Evolutionary conservation across 2,329 filamentous ascomycete genomes (phyloP).

Genomic region (Cercospora berteroae): DNA sequence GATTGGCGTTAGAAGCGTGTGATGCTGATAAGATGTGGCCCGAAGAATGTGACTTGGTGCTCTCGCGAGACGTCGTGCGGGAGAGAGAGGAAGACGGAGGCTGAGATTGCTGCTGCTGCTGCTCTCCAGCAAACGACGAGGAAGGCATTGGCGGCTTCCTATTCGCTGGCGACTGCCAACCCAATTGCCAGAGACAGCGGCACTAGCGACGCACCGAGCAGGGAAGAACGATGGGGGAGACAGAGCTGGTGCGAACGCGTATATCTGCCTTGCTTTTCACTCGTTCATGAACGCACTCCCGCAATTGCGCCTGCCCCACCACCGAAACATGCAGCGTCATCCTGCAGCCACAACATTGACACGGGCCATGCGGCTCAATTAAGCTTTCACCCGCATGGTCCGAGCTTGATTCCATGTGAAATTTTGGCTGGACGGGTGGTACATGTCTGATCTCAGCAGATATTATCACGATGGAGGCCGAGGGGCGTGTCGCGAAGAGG

Average conservation of each 20-base stretch:
- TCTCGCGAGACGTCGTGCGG: background rate
- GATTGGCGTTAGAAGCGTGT: conserved; percentile 30
- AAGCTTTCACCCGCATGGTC: background rate
- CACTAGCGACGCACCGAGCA: conserved; percentile 4
- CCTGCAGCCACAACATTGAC: background rate
- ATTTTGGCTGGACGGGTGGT: background rate
- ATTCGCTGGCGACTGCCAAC: background rate
- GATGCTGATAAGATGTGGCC: conserved; percentile 49
- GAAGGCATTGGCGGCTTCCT: conserved; percentile 11
- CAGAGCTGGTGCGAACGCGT: background rate
- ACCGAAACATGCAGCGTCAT: background rate
- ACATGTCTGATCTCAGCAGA: background rate
- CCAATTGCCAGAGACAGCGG: background rate
- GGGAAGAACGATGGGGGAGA: conserved; percentile 11
- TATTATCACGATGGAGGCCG: conserved; percentile 17
- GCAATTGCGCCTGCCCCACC: background rate
- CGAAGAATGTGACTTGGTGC: conserved; percentile 30
- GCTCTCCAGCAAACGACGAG: background rate
- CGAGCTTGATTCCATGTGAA: conserved; percentile 3
- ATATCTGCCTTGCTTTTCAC: background rate
- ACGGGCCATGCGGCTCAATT: conserved; percentile 6
- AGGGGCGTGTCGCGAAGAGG: conserved; percentile 58
- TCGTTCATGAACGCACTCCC: background rate
- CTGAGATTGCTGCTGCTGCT: conserved; percentile 18
- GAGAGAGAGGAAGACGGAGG: conserved; percentile 13